Conservation (phyloP, 2,329 filamentous ascomycete species). For the Beauveria varroae region DNA sequence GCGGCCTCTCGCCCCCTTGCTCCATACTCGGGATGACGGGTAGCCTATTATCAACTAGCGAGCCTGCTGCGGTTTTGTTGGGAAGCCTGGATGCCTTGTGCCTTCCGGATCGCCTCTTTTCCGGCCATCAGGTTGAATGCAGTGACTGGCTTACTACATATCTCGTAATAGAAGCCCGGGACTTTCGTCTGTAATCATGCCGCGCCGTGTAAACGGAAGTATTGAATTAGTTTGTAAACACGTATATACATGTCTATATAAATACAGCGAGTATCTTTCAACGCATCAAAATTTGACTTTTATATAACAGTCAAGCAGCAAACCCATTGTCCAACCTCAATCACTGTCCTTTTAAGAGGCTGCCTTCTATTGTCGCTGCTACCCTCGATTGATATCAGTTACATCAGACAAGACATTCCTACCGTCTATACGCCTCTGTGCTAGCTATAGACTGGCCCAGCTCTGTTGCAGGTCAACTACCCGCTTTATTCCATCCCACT, state of each 20-base stretch:
- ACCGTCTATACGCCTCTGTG: neutral
- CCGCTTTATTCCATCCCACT: constrained; percentile 5
- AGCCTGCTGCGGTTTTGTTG: neutral
- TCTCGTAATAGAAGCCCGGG: constrained; percentile 2
- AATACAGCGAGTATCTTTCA: neutral
- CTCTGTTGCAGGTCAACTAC: neutral
- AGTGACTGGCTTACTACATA: neutral
- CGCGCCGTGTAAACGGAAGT: neutral
- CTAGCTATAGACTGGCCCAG: neutral
- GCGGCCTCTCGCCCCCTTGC: neutral
- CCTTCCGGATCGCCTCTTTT: neutral
- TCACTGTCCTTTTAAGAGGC: neutral
- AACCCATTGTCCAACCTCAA: neutral
- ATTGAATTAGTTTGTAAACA: neutral
- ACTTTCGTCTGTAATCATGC: neutral
- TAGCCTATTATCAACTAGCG: neutral
- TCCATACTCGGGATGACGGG: neutral
- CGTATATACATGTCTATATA: neutral
- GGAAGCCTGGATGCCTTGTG: neutral
- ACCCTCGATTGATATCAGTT: neutral
- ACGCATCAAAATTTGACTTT: neutral
- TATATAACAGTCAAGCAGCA: neutral
- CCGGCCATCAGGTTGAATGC: neutral
- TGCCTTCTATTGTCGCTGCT: neutral
- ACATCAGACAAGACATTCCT: neutral